phyloP scores from a whole-genome alignment of 1,284 basidiomycete species.

The Ustilago shanxiensis region DNA sequence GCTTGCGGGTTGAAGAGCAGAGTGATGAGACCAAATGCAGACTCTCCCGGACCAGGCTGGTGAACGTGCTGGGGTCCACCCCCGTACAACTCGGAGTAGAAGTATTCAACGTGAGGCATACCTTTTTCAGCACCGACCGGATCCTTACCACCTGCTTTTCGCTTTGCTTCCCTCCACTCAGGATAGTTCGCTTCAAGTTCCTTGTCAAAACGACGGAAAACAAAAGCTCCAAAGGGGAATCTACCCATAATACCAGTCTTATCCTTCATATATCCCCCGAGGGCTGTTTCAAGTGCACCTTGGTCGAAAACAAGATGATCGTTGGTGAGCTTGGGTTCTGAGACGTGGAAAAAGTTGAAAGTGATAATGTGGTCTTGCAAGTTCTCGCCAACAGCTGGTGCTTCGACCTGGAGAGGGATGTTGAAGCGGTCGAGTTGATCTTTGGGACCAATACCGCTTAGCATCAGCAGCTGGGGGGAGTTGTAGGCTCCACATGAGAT shows the following conservation, averaged over 20 bases:
- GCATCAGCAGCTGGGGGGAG: slow-evolving; percentile 61
- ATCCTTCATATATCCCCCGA: slow-evolving; percentile 10
- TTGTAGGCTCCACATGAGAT: slow-evolving; percentile 55
- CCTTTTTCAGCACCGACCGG: slow-evolving; percentile 25
- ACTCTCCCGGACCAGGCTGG: background rate
- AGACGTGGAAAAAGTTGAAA: slow-evolving; percentile 3
- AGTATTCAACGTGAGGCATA: slow-evolving; percentile 20
- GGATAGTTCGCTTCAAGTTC: slow-evolving; percentile 17
- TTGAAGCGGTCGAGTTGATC: slow-evolving; percentile 20
- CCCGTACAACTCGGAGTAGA: background rate
- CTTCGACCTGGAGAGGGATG: slow-evolving; percentile 23
- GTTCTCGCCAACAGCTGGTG: slow-evolving; percentile 42
- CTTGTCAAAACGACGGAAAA: slow-evolving; percentile 23
- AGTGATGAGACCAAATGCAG: slow-evolving; percentile 11
- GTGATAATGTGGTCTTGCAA: slow-evolving; percentile 57
- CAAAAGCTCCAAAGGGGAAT: slow-evolving; percentile 27
- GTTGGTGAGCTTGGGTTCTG: slow-evolving; percentile 7
- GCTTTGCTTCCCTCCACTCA: slow-evolving; percentile 18
- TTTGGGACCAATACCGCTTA: slow-evolving; percentile 49
- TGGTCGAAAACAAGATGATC: background rate
- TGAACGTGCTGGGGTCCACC: background rate
- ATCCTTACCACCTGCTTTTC: slow-evolving; percentile 11
- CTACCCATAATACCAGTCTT: slow-evolving; percentile 18
- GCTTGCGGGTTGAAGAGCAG: slow-evolving; percentile 54
- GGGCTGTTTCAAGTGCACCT: background rate